Evolutionary conservation across 345 rosid genomes (phyloP), one percentile per base, ranked within the genome.

Genomic region (Erucastrum elatum): DNA sequence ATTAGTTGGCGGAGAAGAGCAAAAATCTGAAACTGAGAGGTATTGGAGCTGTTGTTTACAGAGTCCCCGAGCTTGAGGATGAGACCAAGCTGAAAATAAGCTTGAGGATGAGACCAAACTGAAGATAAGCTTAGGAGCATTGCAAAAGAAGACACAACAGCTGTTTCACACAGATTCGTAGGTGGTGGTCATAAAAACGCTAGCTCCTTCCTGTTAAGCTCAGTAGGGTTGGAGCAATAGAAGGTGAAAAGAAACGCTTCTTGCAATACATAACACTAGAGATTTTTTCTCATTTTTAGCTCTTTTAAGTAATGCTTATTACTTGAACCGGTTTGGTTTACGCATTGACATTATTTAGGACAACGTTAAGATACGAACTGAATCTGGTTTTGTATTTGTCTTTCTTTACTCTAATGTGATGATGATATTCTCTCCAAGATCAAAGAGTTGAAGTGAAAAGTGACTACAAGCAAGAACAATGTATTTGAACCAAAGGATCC

Each of bases 101-200:
- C 84, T 86, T 91, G 34, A 84, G 97, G 74, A 87, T 94, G 21
- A 21, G 21, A 21, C 21, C 21, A 21, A 21, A 21, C 21, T 21
- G 21, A 21, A 21, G 21, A 21, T 21, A 21, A 21, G 21, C 21
- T 21, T 21, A 21, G 21, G 21, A 21, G 21, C 21, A 13, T 86
- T 80, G 80, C 15, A 1, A 66, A 59, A 25, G 94, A 91, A 84
- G 92, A 91, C 84, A 89, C 92, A 25, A 84, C 90, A 15, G 66
- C 71, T 58, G 78, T 91, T 51, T 72, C 84, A 0, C 70, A 91
- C 87, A 81, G 81, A 75, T 89, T 85, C 6, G 89, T 91, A 59
- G 94, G 97, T 4, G 92, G 94, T 15, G 92, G 94, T 12, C 94
- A 91, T 76, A 72, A 68, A 64, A 89, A 87, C 64, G 91, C 92